Evolutionary conservation across 768 basidiomycete genomes (phyloP), one percentile per base, ranked within the genome.

Genomic region (Rhizopogon vinicolor): DNA sequence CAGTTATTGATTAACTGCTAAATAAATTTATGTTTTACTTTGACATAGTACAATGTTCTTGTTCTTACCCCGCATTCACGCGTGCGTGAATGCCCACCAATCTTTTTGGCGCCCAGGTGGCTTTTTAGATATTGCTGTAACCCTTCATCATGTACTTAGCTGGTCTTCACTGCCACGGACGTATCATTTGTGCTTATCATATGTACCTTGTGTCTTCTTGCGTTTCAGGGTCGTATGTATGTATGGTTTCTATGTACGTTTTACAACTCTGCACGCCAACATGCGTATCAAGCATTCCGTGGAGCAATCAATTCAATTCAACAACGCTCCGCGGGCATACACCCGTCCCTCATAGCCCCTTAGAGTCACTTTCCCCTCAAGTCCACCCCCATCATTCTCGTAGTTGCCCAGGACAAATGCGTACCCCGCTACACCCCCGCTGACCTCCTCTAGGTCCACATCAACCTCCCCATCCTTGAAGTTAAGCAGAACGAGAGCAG

Each of bases 401-500:
- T 73, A 70, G 29, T 71, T 72, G 12, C 64, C 54, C 42, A 73
- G 48, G 13, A 63, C 60, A n/a, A 67, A 56, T 10, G 25, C 31
- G 9, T 41, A 58, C 18, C 54, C 58, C 18, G 19, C 49, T 19
- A 58, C 31, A 18, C 10, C 57, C 28, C 16, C 62, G 2, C 16
- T 16, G 45, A 5, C 49, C 12, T 44, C 52, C 19, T 28, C 45
- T 2, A 58, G 7, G 2, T 54, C 58, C 45, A 66, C 54, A 48
- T 54, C 51, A 13, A 69, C 65, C 1, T 58, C 62, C 9, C 69
- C 63, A 28, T 61, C 63, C 0, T 66, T 60, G 35, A 85, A 82
- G 57, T 83, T 84, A 52, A 85, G 68, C 13, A 83, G 14, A 5
- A 83, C 72, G 19, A 82, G 61, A 2, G 67, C 74, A 3, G 63